phyloP scores from a whole-genome alignment of 177 flowering plant species.

The Vitis hybrid region DNA sequence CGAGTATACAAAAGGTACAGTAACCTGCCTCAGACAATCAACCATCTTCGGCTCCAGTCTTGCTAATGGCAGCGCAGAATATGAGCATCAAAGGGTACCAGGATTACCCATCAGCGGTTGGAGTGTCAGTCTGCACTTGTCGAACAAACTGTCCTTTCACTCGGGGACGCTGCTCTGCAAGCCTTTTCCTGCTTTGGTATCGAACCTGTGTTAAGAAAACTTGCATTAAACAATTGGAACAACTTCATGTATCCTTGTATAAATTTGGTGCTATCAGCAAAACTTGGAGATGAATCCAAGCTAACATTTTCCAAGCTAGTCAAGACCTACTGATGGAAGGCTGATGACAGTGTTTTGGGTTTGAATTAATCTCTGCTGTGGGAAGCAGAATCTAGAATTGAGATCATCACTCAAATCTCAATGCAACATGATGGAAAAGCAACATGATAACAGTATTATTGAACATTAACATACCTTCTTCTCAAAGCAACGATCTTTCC shows the following conservation, averaged over 20 bases:
- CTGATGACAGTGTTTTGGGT: too few species aligned
- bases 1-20: too few species aligned
- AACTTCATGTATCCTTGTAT: background rate
- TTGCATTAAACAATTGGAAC: background rate
- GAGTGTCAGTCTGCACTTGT: constrained; percentile 16
- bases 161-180: constrained; percentile 41
- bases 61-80: background rate
- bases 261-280: background rate
- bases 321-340: too few species aligned
- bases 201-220: constrained; percentile 24
- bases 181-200: constrained; percentile 38
- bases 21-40: background rate
- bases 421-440: background rate
- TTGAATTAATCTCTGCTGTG: too few species aligned
- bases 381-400: too few species aligned
- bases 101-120: constrained; percentile 5
- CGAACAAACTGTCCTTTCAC: constrained; percentile 44
- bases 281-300: background rate
- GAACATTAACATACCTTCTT: constrained; percentile 30
- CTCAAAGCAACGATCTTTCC: constrained; percentile 40
- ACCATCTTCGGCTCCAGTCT: background rate
- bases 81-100: background rate
- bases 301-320: too few species aligned
- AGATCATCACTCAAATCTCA: too few species aligned
- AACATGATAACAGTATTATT: background rate